Base-by-base conservation (phyloP, 495 filamentous ascomycete genomes). In the Parachaetomium inaequale region DNA sequence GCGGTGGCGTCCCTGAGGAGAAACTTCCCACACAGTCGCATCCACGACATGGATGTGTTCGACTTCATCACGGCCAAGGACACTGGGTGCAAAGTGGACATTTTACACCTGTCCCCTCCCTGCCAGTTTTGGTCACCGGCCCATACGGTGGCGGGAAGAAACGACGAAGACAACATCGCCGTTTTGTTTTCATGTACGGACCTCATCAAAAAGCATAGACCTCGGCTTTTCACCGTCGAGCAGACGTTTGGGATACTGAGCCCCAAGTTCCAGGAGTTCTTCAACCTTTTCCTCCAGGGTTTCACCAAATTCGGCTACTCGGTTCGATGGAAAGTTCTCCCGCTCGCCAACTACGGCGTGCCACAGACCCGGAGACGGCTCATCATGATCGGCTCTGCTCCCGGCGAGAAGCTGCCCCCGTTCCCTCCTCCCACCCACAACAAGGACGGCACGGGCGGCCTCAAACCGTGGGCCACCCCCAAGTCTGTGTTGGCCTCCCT, bases 41-140 rank as follows among this genome's bases (percentile, higher is more conserved):
- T 83, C 7, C 79, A 82, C 52, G 21, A 77, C 2, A 67, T 76
- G 21, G 71, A 78, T 2, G 81, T 82, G 7, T 67, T 81, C 38
- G 68, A 84, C 8, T 83, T 91, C 19, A 73, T 78, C 58, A 55
- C 31, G 0, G 25, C 63, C 15, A 58, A 46, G 0, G n/a, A 63
- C 52, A 50, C 43, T 29, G 66, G 12, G 61, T 75, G 55, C 55
- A 76, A 68, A 25, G 82, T 90, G 0, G 92, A 96, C 65, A 76
- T 96, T 21, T 76, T 88, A 2, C 93, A 97, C 58, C 71, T 93
- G 0, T 94, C 90, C 0, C 91, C 91, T 0, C 93, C 93, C 0
- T 98, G 93, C 54, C 90, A 94, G 62, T 84, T 83, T 7, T 96
- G 87, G 73, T 95, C 90, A 0, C 84, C 86, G 0, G 90, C 89